Percentiles rank a stretch among this genome's conserved stretches.
These are phyloP conservation scores for Phaeodactylum tricornutum DNA, from an alignment of 108 stramenopile genomes.

Conservation along the genomic window DNA sequence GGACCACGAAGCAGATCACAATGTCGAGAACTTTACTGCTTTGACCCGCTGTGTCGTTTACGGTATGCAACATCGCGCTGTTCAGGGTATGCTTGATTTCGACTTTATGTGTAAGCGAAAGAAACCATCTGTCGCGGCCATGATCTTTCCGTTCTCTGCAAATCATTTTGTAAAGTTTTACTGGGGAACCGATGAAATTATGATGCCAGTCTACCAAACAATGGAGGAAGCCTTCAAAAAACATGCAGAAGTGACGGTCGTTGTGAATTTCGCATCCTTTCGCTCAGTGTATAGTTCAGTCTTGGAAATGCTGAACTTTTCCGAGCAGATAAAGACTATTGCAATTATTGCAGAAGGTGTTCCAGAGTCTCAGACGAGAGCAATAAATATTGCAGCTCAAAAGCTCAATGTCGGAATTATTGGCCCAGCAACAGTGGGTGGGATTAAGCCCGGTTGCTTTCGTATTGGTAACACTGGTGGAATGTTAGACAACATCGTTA, in stretches of 20 bases:
- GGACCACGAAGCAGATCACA: constrained; percentile 46
- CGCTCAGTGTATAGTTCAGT: constrained; percentile 71
- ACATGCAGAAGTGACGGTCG: constrained; percentile 62
- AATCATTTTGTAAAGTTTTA: constrained; percentile 77
- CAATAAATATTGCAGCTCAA: constrained; percentile 58
- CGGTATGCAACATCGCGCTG: constrained; percentile 72
- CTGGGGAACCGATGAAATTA: constrained; percentile 81
- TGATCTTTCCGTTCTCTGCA: constrained; percentile 71
- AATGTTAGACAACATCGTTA: constrained; percentile 91
- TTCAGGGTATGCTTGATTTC: constrained; percentile 90
- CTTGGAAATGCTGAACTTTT: constrained; percentile 61
- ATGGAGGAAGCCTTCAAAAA: constrained; percentile 65
- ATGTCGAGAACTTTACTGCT: constrained; percentile 49
- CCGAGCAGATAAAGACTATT: constrained; percentile 71
- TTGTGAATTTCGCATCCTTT: constrained; percentile 88
- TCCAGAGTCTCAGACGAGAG: constrained; percentile 79
- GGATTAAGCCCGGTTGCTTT: constrained; percentile 89
- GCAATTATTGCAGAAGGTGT: constrained; percentile 92
- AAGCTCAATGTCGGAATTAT: constrained; percentile 78
- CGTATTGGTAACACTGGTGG: constrained; percentile 91
- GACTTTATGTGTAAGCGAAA: constrained; percentile 88
- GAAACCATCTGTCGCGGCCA: constrained; percentile 70
- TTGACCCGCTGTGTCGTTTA: constrained; percentile 71
- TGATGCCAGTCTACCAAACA: constrained; percentile 72
- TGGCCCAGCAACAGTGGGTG: constrained; percentile 89